Base-by-base conservation (phyloP, 805 yeast species). In the Ogataea salicorniae region DNA sequence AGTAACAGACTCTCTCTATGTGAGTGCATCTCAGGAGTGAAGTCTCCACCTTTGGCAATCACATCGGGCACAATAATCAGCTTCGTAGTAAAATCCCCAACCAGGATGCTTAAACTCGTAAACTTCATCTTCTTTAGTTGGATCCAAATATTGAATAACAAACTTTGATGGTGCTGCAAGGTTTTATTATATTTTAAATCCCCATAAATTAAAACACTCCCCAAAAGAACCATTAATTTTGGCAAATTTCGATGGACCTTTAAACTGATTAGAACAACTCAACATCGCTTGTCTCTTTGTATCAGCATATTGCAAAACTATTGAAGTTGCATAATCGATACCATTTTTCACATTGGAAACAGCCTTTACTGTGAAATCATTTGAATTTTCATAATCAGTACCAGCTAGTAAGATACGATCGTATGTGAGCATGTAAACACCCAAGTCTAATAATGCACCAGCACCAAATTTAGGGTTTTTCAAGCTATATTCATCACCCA, bases 361-460 rank as follows among this genome's bases (percentile, higher is more conserved):
- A 3, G 75, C 63, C 53, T 66, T 60, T 35, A 55, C 23, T 17
- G 45, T 26, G 39, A 57, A 61, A 40, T 40, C 36, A 22, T 41
- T 45, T 33, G 63, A 53, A 42, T 61, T 63, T 14, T 63, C 56
- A 35, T 58, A 55, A 22, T 73, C 72, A 34, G 62, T 56, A 52
- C 71, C 72, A 4, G 13, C 31, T 48, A 73, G 54, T 23, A 73
- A 63, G 9, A 73, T 46, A 46, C 80, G 58, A 16, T 70, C 63
- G 55, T 73, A 79, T 4, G 79, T 77, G 43, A 77, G 51, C 4
- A 77, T 63, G 51, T 80, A 80, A 42, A 79, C 70, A 2, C 84
- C 83, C 46, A 79, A 66, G 57, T 80, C 84, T 53, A 79, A 69
- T 41, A 79, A 57, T 0, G 81, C 75, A 20, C 85, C 84, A 14